Evolutionary conservation across 805 yeast species (phyloP).

Genomic region (Ogataea saltuana): DNA sequence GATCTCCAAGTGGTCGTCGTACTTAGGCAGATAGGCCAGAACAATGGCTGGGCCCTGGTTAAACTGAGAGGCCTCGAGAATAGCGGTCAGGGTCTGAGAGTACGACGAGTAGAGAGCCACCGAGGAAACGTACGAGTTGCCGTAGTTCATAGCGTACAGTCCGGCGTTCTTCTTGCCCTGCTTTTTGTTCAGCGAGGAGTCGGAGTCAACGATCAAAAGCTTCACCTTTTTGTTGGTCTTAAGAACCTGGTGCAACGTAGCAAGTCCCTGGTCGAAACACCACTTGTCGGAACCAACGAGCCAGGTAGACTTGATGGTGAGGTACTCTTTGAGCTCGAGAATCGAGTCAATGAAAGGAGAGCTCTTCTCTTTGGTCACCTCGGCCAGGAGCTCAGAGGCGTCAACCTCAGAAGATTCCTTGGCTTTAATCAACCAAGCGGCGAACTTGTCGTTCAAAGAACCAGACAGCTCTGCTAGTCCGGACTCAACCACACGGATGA

Average conservation of each 20-base stretch:
- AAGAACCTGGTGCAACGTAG: slow-evolving; percentile 86
- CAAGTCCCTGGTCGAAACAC: slow-evolving; percentile 89
- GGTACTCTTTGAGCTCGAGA: slow-evolving; percentile 46
- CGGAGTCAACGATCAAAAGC: slow-evolving; percentile 83
- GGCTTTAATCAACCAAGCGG: slow-evolving; percentile 68
- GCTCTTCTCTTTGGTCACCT: slow-evolving; percentile 41
- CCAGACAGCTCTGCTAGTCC: slow-evolving; percentile 47
- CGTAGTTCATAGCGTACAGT: slow-evolving; percentile 90
- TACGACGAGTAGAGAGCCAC: slow-evolving; percentile 92
- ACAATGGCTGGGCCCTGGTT: slow-evolving; percentile 84
- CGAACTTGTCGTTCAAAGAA: slow-evolving; percentile 53
- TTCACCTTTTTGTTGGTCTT: slow-evolving; percentile 71
- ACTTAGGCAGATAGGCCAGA: slow-evolving; percentile 86
- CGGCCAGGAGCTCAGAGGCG: slow-evolving; percentile 33
- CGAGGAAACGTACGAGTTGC: slow-evolving; percentile 87
- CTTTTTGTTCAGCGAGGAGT: slow-evolving; percentile 54
- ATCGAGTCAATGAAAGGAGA: slow-evolving; percentile 38
- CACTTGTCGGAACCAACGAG: slow-evolving; percentile 92
- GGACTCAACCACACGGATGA: slow-evolving; percentile 47
- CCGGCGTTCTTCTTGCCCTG: slow-evolving; percentile 90
- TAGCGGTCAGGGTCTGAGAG: slow-evolving; percentile 86
- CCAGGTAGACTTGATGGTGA: slow-evolving; percentile 65
- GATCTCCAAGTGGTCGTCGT: slow-evolving; percentile 67
- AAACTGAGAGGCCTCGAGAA: slow-evolving; percentile 85
- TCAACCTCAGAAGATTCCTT: slow-evolving; percentile 38